Conservation (phyloP, 83 land plant genomes). For the Thuja plicata region DNA sequence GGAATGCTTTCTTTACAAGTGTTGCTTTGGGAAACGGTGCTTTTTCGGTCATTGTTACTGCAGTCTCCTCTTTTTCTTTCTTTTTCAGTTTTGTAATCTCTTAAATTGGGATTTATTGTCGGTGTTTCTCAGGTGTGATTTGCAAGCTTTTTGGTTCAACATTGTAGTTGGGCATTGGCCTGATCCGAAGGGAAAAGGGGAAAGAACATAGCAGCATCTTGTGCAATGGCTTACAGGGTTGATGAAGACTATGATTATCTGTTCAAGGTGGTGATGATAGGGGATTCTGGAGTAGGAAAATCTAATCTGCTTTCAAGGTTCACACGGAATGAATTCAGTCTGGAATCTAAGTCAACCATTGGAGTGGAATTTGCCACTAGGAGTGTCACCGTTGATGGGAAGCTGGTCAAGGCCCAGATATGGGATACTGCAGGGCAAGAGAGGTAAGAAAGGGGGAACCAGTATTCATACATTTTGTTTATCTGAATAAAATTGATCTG, state of each 20-base stretch:
- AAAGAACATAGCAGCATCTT: not conserved
- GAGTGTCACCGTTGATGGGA: constrained; percentile 21
- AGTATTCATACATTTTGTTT: not conserved
- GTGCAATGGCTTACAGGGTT: constrained; percentile 35
- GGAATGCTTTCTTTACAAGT: not conserved
- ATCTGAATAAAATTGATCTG: not conserved
- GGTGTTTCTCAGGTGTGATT: not conserved
- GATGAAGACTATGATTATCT: constrained; percentile 62
- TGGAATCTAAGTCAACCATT: constrained; percentile 64
- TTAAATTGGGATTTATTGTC: no score
- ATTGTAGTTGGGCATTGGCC: not conserved
- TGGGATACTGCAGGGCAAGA: constrained; percentile 34
- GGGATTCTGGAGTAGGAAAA: constrained; percentile 74
- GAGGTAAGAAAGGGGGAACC: not conserved
- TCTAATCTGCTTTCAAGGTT: constrained; percentile 68
- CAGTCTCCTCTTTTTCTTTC: not conserved
- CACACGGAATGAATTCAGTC: constrained; percentile 65
- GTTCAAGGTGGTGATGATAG: constrained; percentile 62
- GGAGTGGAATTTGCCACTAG: constrained; percentile 27
- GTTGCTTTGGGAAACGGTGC: not conserved
- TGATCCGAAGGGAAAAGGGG: not conserved
- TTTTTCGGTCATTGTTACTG: not conserved
- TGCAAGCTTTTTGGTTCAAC: not conserved
- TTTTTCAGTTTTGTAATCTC: not conserved
- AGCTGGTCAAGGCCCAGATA: constrained; percentile 30